Base-by-base conservation (phyloP, 345 rosid genomes). In the Trapa bicornis region DNA sequence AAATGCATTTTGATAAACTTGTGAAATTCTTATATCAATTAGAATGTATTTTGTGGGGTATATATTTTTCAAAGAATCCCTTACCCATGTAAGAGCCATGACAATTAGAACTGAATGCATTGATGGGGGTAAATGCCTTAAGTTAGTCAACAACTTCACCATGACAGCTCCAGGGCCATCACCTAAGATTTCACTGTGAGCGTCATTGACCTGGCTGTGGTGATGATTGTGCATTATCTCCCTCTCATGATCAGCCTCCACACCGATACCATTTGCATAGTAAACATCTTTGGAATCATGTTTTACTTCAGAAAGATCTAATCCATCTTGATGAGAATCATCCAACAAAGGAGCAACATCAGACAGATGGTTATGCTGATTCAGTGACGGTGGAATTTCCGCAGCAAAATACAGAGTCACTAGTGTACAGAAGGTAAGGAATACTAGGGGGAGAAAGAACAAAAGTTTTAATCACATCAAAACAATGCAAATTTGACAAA, bases 71-170 rank as follows among this genome's bases (percentile, higher is more conserved):
- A 54, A 54, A 9, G 65, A 50, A 57, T 32, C 33, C 38, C 89
- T 74, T 78, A 91, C 99, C 99, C 99, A 94, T 63, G 89, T 87
- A 69, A 94, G 89, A 77, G 97, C 96, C 96, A 89, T 91, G 65
- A 94, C 99, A 60, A 85, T 67, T 48, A 94, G 96, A 72, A 91
- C 97, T 0, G 97, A 79, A 73, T 87, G 91, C 97, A 94, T 94
- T 65, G 88, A 86, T 54, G 93, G 96, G 13, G 97, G 93, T 66
- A 91, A 82, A 79, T 89, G 93, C 84, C 99, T 84, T 77, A 94
- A 83, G 83, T 96, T 94, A 66, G 96, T 94, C 82, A 94, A 75
- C 64, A 91, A 79, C 77, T 94, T 91, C 69, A 94, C 97, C 65
- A 94, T 37, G 61, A 91, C 96, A 66, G 96, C 96, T 74, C 92